These are phyloP conservation scores for Capronia coronata DNA, from an alignment of 2,329 filamentous ascomycete species.

Conservation along the genomic window DNA sequence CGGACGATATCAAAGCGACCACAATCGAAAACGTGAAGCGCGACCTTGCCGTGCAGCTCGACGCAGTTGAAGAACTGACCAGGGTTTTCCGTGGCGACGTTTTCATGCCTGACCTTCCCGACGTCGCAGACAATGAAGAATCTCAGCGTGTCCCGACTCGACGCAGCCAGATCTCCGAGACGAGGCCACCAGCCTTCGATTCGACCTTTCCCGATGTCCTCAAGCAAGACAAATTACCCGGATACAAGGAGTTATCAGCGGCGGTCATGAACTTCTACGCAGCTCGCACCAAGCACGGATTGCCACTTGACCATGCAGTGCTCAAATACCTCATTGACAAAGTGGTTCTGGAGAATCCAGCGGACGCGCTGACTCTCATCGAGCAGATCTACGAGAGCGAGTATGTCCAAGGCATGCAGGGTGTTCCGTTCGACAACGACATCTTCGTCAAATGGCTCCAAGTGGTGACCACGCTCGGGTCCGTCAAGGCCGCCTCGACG, in stretches of 20 bases:
- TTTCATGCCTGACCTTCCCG: conserved; percentile 2
- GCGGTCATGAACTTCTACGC: conserved; percentile 11
- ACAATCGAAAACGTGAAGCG: not conserved
- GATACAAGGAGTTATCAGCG: conserved; percentile 1
- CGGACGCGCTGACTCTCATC: conserved; percentile 14
- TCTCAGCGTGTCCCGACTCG: not conserved
- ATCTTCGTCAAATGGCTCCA: conserved; percentile 22
- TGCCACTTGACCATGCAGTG: conserved; percentile 12
- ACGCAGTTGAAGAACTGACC: conserved; percentile 13
- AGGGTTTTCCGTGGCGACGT: conserved; percentile 13
- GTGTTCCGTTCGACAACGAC: conserved; percentile 14
- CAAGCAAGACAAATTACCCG: not conserved
- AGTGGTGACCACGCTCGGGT: conserved; percentile 9
- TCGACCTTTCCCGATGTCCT: conserved; percentile 3
- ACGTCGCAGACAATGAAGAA: not conserved
- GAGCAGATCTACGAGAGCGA: conserved; percentile 18
- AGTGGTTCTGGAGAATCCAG: conserved; percentile 4
- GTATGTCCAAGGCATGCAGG: conserved; percentile 10
- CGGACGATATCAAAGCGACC: not conserved
- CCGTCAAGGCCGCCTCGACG: conserved; percentile 2
- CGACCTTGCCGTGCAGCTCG: conserved; percentile 14
- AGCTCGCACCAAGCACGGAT: conserved; percentile 1
- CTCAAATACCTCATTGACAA: conserved; percentile 10
- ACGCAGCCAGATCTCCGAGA: not conserved
- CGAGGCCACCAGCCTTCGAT: not conserved